Evolutionary conservation across 2,329 filamentous ascomycete genomes (phyloP), one percentile per base, ranked within the genome.

Genomic region (Microascus cirrosus): DNA sequence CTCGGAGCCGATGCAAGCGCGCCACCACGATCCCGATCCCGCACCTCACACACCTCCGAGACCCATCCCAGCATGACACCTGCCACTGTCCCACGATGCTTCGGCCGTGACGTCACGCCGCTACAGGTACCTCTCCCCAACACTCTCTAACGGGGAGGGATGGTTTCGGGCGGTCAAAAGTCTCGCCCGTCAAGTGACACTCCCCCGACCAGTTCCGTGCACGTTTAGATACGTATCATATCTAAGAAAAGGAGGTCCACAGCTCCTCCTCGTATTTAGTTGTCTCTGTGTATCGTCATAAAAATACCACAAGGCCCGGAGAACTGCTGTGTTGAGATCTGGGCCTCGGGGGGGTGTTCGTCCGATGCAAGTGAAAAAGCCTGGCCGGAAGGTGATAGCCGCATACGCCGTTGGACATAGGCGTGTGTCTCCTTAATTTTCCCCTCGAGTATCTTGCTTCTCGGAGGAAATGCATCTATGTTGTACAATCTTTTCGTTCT

Each of bases 381-480:
- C 39, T 45, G 13, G 39, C 15, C 15, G 15, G 6, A 15, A 5
- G 39, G 39, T 45, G 39, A 6, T 32, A 32, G 39, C 39, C 39
- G 39, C 39, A 45, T 45, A n/a, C 39, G 39, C 13, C 13, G 39
- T 45, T 18, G 15, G 2, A 45, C 39, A 7, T 18, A 3, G 39
- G 39, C 39, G 15, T 45, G 39, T 18, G 15, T 45, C 39, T 45
- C n/a, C 50, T 24, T 52, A 10, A 10, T 15, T 52, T 52, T 3
- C 11, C 20, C n/a, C n/a, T 52, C 50, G 3, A 32, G 25, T 52
- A 32, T 18, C 51, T 53, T 53, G 51, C 28, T 53, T 53, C 51
- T 53, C 25, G 20, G 22, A 22, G 53, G 13, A 55, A n/a, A 15
- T 20, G 34, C 18, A 55, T 24, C 77, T 45, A 8, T 32, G 28